These are phyloP conservation scores for Chlorella sp. DNA, from an alignment of 139 green algal species.

Conservation along the genomic window DNA sequence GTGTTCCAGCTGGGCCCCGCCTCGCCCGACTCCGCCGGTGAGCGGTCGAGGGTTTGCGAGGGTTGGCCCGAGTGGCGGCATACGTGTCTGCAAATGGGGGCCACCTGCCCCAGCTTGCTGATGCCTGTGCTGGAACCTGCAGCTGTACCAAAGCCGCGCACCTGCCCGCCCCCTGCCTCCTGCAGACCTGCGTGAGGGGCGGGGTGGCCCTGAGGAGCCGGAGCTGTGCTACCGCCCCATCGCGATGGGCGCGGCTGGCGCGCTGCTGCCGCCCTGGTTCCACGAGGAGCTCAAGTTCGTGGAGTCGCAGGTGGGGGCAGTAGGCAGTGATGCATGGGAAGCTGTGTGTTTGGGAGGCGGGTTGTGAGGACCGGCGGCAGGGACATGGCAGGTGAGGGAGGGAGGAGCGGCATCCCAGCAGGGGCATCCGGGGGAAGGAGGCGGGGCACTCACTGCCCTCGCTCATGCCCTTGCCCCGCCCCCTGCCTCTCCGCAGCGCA, in stretches of 20 bases:
- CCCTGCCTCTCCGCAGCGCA: neutral
- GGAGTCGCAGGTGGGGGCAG: neutral
- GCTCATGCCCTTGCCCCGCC: neutral
- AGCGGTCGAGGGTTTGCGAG: neutral
- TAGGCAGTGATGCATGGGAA: neutral
- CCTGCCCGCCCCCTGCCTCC: no score
- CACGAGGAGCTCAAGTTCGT: neutral
- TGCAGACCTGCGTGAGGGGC: neutral
- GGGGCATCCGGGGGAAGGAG: neutral
- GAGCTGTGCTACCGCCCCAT: constrained; percentile 15
- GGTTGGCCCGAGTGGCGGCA: no score
- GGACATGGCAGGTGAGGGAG: no score
- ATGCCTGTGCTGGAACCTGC: no score
- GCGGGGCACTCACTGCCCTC: neutral
- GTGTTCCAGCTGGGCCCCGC: constrained; percentile 43
- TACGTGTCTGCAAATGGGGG: no score
- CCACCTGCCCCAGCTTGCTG: no score
- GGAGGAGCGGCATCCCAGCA: no score
- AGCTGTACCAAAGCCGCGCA: no score
- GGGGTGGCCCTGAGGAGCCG: neutral
- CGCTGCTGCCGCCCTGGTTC: constrained; percentile 12
- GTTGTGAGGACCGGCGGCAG: no score
- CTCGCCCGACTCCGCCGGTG: constrained; percentile 17
- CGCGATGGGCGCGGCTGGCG: neutral
- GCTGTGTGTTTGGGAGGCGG: neutral